These are phyloP conservation scores for Monosporozyma servazzii DNA, from an alignment of 805 yeast genomes.

Conservation along the genomic window DNA sequence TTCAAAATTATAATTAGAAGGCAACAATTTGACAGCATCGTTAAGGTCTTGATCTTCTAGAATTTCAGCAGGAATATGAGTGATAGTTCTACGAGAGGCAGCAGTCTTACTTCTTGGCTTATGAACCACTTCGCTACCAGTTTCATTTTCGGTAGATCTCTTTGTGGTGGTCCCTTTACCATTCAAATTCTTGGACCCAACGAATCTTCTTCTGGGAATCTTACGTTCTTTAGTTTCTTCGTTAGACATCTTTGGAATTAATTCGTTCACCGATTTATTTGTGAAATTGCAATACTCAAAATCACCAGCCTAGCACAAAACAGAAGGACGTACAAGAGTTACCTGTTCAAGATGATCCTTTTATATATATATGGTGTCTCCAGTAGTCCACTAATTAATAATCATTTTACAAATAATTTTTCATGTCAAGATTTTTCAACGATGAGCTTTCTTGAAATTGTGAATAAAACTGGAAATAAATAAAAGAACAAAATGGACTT, in stretches of 20 bases:
- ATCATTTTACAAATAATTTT: background rate
- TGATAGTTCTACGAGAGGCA: slow-evolving; percentile 51
- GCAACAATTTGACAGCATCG: slow-evolving; percentile 70
- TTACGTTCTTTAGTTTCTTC: background rate
- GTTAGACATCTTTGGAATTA: background rate
- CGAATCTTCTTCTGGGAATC: slow-evolving; percentile 48
- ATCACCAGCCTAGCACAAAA: background rate
- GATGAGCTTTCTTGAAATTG: background rate
- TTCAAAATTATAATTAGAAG: slow-evolving; percentile 90
- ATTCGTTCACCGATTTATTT: background rate
- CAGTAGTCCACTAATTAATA: background rate
- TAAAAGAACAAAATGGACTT: background rate
- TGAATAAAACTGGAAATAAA: background rate
- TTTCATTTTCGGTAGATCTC: slow-evolving; percentile 3
- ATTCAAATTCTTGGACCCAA: slow-evolving; percentile 39
- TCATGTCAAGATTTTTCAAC: background rate
- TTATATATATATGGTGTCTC: background rate
- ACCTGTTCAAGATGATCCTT: background rate
- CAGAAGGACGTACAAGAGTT: background rate
- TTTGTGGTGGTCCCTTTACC: slow-evolving; percentile 23
- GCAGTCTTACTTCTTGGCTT: slow-evolving; percentile 22
- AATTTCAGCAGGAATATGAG: slow-evolving; percentile 85
- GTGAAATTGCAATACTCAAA: background rate
- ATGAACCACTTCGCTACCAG: slow-evolving; percentile 19
- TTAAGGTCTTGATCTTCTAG: slow-evolving; percentile 72